Evolutionary conservation across 225 moss, liverwort and hornwort species (phyloP).

Genomic region (Climacium dendroides): DNA sequence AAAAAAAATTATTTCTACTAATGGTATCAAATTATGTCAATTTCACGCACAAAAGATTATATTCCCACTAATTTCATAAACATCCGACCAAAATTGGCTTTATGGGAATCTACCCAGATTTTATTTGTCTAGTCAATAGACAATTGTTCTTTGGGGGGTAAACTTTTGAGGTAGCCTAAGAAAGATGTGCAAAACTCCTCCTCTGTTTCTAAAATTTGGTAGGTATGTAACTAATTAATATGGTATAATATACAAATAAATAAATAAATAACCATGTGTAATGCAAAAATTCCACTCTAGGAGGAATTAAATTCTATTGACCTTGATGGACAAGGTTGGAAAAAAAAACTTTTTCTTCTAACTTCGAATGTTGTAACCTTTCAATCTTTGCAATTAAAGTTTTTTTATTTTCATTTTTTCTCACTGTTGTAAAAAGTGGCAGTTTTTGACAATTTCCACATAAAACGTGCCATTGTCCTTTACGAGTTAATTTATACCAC

Average conservation of each 20-base stretch:
- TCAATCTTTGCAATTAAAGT: background rate
- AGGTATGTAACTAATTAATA: accelerated
- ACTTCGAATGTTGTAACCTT: background rate
- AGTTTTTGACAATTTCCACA: accelerated
- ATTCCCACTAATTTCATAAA: too few relatives aligned
- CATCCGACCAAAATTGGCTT: too few relatives aligned
- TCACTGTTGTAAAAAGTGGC: accelerated
- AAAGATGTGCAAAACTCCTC: background rate
- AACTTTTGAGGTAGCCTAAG: accelerated
- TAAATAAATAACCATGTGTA: background rate
- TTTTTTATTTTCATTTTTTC: background rate
- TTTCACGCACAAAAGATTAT: too few relatives aligned
- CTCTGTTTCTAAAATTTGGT: background rate
- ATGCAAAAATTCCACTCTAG: background rate
- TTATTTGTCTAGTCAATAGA: too few relatives aligned
- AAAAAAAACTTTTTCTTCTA: too few relatives aligned
- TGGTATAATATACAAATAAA: background rate
- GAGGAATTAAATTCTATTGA: background rate
- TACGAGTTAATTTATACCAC: accelerated
- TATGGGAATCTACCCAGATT: too few relatives aligned
- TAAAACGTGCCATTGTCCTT: background rate
- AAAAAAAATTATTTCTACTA: too few relatives aligned
- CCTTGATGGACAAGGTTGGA: accelerated
- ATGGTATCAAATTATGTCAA: too few relatives aligned
- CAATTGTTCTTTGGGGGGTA: too few relatives aligned